Evolutionary conservation across 2,329 filamentous ascomycete species (phyloP), one percentile per base, ranked within the genome.

Genomic region (Cladophialophora immunda): DNA sequence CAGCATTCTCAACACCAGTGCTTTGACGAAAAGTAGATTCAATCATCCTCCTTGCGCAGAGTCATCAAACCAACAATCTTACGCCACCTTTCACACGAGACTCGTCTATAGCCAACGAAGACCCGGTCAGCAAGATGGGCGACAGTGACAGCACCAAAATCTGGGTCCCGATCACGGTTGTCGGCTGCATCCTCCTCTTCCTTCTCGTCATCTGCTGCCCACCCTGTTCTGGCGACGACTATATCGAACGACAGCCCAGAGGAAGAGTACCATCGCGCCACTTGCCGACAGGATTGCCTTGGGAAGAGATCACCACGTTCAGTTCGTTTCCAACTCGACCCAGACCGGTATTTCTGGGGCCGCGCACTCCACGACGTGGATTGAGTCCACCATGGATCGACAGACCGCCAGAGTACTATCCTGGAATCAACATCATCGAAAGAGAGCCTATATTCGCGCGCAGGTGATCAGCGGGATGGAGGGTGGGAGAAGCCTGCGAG

Each of bases 81-180:
- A 27, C 45, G 11, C 11, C 19, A 25, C 11, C 2, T 8, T 13
- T 4, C 19, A 25, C 13, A 50, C 45, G 22, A 50, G 9, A 41
- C 22, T 50, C 22, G n/a, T 27, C 9, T 25, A 27, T 50, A 50
- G 45, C 29, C 53, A 32, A 19, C 15, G 3, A 32, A 22, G 27
- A 55, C 2, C 25, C 29, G 19, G n/a, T 29, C 17, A 25, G 22
- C 38, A 62, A 54, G 6, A 64, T 66, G 67, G 36, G 38, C 47
- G 63, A 66, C 30, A 36, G 25, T 25, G 41, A 58, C 38, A 29
- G 32, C 11, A 22, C 32, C 52, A 66, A 68, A 36, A 58, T 68
- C 27, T 68, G 67, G 67, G 60, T 64, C 1, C 67, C 67, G n/a
- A 36, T 68, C 27, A 64, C 58, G 7, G 60, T 66, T 15, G 64